These are phyloP conservation scores for Bipolaris bicolor DNA, from an alignment of 2,329 filamentous ascomycete species.

Conservation along the genomic window DNA sequence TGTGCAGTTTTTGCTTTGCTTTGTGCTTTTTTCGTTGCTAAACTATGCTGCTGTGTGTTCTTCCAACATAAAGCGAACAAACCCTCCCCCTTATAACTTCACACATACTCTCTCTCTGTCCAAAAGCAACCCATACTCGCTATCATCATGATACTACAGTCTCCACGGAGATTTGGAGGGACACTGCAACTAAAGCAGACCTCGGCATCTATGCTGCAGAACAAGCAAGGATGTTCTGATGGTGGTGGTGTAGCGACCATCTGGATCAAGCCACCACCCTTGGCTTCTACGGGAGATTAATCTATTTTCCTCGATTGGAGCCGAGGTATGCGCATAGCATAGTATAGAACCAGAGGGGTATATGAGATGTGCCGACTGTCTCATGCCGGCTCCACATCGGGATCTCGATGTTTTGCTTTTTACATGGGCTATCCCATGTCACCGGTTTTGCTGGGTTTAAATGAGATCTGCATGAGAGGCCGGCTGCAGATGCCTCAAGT, in stretches of 20 bases:
- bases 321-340: neutral
- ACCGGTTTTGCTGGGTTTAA: neutral
- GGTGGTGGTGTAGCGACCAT: conserved; percentile 4
- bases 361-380: neutral
- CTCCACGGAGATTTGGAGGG: neutral
- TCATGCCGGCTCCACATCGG: neutral
- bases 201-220: conserved; percentile 7
- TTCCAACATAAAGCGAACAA: neutral
- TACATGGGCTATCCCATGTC: neutral
- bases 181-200: neutral
- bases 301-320: neutral
- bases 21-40: neutral
- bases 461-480: neutral
- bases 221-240: conserved; percentile 3
- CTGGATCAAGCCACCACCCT: neutral
- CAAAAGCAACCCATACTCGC: neutral
- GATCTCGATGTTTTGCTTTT: neutral
- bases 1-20: neutral
- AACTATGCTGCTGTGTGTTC: neutral
- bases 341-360: neutral
- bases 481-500: too few relatives aligned
- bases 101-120: neutral
- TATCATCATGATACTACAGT: neutral
- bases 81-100: conserved; percentile 1
- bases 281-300: conserved; percentile 1